Evolutionary conservation across 2,329 filamentous ascomycete species (phyloP).

Genomic region (Dryadomyces quercus-mongolicae): DNA sequence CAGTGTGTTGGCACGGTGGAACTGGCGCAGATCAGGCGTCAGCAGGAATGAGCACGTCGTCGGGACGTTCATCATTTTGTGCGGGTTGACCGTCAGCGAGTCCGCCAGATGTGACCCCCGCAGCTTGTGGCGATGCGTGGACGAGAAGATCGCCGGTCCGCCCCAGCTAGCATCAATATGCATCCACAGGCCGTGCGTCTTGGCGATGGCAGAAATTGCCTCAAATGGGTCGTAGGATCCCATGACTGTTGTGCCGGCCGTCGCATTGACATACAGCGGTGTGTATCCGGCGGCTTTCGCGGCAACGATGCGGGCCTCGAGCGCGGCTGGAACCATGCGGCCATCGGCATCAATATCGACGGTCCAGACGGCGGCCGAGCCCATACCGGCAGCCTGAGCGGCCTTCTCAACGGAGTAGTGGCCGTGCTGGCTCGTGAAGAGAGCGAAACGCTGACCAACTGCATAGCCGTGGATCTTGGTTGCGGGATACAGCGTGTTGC

Average conservation of each 20-base stretch:
- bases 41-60: conserved; percentile 86
- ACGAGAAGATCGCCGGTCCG: conserved; percentile 67
- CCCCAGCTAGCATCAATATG: conserved; percentile 93
- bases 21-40: conserved; percentile 59
- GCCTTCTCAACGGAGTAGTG: conserved; percentile 95
- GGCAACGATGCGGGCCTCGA: conserved; percentile 50
- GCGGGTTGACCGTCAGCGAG: conserved; percentile 79
- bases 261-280: conserved; percentile 91
- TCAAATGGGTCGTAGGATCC: conserved; percentile 78
- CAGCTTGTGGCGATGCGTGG: conserved; percentile 51
- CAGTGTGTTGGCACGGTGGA: conserved; percentile 76
- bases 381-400: conserved; percentile 80
- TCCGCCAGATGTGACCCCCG: conserved; percentile 62
- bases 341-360: conserved; percentile 65
- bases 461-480: conserved; percentile 65
- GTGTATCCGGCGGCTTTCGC: conserved; percentile 59
- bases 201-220: conserved; percentile 58
- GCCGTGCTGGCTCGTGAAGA: conserved; percentile 83
- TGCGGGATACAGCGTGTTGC: conserved; percentile 71
- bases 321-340: conserved; percentile 53
- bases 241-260: conserved; percentile 85
- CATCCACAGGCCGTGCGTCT: conserved; percentile 67
- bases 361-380: conserved; percentile 56
- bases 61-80: conserved; percentile 94
- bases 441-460: conserved; percentile 47